These are phyloP conservation scores for Eutrema heterophyllum DNA, from an alignment of 345 rosid species.

Conservation along the genomic window DNA sequence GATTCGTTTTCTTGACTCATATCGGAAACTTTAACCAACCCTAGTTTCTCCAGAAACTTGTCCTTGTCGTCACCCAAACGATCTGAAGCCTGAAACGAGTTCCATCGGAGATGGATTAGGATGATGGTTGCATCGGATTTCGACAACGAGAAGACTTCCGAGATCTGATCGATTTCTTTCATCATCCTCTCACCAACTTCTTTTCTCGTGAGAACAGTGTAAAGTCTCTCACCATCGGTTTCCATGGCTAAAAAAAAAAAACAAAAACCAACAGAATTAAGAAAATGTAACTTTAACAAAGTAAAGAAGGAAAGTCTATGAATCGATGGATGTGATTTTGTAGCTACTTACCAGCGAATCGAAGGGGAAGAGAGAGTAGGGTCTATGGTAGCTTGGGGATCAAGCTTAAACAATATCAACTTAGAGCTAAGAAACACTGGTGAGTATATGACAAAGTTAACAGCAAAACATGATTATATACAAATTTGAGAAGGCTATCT, in stretches of 20 bases:
- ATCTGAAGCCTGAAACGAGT: background rate
- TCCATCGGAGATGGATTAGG: background rate
- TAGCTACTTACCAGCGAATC: background rate
- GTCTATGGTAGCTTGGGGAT: too few relatives aligned
- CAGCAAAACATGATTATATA: too few relatives aligned
- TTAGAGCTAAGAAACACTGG: too few relatives aligned
- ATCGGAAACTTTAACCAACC: background rate
- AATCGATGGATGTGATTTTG: background rate
- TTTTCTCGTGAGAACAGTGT: background rate
- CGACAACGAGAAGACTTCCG: background rate
- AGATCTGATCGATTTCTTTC: background rate
- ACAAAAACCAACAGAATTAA: background rate
- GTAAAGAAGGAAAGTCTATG: background rate
- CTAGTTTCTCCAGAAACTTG: background rate
- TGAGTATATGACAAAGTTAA: too few relatives aligned
- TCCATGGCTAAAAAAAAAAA: constrained; percentile 11
- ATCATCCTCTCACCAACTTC: background rate
- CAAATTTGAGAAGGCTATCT: too few relatives aligned
- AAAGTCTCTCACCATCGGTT: background rate
- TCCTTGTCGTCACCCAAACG: constrained; percentile 1
- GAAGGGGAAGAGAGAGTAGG: background rate
- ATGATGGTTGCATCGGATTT: background rate
- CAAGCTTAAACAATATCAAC: too few relatives aligned
- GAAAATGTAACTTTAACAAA: background rate
- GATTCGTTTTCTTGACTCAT: background rate